These are phyloP conservation scores for Epichloe aotearoae DNA, from an alignment of 2,329 filamentous ascomycete species.

Conservation along the genomic window DNA sequence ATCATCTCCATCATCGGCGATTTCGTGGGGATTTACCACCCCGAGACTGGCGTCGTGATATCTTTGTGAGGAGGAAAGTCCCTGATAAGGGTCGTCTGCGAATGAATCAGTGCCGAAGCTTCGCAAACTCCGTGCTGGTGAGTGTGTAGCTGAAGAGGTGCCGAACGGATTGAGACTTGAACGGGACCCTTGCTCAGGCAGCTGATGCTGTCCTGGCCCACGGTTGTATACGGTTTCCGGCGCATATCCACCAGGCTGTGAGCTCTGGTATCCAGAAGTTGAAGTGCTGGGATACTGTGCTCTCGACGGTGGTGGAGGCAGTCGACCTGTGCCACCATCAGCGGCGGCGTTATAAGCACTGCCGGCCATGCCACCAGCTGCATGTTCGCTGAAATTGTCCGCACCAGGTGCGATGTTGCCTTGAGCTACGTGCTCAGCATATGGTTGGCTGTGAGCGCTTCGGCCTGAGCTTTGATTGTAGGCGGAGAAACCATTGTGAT, in stretches of 20 bases:
- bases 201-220: constrained; percentile 6
- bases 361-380: constrained; percentile 53
- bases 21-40: constrained; percentile 62
- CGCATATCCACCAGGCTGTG: constrained; percentile 11
- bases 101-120: constrained; percentile 33
- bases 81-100: constrained; percentile 54
- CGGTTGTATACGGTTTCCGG: constrained; percentile 1
- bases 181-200: constrained; percentile 26
- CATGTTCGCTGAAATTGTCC: constrained; percentile 52
- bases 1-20: constrained; percentile 81
- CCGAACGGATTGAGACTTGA: constrained; percentile 28
- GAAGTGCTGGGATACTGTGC: constrained; percentile 12
- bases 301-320: constrained; percentile 25
- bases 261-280: constrained; percentile 9
- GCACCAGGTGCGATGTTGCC: constrained; percentile 44
- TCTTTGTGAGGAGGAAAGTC: constrained; percentile 13
- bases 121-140: constrained; percentile 37
- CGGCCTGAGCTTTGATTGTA: constrained; percentile 9
- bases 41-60: constrained; percentile 37
- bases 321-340: constrained; percentile 27
- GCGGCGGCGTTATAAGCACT: constrained; percentile 56
- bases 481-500: constrained; percentile 13
- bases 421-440: constrained; percentile 10
- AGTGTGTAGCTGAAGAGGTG: constrained; percentile 21
- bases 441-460: constrained; percentile 13